A percentile compares a stretch with the other conserved stretches of the same genome.
Conservation (phyloP, 371 early-diverging fungal species). For the Haplosporangium sp. region DNA sequence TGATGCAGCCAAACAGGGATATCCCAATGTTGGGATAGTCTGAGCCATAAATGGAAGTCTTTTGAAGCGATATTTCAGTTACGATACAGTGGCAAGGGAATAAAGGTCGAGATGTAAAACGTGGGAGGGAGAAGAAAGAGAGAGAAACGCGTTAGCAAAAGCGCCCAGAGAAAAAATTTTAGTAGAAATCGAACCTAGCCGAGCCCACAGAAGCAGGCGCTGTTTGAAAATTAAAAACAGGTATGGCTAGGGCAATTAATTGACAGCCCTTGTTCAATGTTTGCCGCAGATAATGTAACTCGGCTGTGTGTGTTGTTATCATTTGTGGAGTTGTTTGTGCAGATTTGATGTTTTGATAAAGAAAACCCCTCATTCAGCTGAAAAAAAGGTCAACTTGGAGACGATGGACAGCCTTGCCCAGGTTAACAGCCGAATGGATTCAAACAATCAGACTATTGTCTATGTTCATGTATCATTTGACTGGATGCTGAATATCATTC, state of each 20-base stretch:
- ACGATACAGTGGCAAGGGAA: not conserved
- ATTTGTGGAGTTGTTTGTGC: not conserved
- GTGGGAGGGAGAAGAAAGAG: not conserved
- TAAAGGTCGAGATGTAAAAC: not conserved
- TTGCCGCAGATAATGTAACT: not conserved
- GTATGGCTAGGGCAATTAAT: too few species aligned
- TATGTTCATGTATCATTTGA: not conserved
- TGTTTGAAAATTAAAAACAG: too few species aligned
- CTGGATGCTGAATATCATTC: constrained; percentile 4
- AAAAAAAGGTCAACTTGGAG: too few species aligned
- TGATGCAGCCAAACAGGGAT: constrained; percentile 39
- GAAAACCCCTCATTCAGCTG: not conserved
- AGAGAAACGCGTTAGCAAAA: not conserved
- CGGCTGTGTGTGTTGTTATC: not conserved
- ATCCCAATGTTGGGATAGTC: constrained; percentile 40
- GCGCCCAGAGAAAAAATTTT: not conserved
- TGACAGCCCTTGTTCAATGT: not conserved
- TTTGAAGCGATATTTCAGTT: not conserved
- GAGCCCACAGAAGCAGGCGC: too few species aligned
- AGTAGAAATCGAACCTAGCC: not conserved
- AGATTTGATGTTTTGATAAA: too few species aligned
- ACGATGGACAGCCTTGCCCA: too few species aligned
- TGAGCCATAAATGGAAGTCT: constrained; percentile 19
- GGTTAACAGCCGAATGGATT: not conserved
- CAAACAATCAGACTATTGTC: not conserved